Base-by-base conservation (phyloP, 2,329 filamentous ascomycete genomes). In the Neocatenulostroma microsporum region DNA sequence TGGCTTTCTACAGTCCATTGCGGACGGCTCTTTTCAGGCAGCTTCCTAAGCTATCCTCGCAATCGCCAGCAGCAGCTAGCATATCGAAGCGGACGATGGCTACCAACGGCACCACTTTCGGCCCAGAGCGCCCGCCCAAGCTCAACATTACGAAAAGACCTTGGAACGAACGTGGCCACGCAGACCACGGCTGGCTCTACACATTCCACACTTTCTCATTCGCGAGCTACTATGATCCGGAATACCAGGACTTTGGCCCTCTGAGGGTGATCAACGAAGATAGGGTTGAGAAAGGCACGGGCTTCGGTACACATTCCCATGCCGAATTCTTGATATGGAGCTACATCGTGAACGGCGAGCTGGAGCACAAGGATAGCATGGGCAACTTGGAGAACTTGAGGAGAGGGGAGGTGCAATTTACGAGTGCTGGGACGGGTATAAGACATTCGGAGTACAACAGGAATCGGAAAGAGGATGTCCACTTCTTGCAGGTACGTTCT, bases 191-290 rank as follows among this genome's bases (percentile, higher is more conserved):
- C 60, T 94, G 86, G 86, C 74, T 94, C 7, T 82, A 89, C 64
- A 81, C 80, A 6, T 91, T 83, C 65, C 85, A 93, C 67, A 84
- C 80, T 45, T 93, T 94, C 69, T 81, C 75, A 53, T 93, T 94
- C 61, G 84, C 84, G 27, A 70, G 62, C 25, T 80, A 80, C 63
- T 78, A 79, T 60, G 72, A 86, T 55, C 80, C 82, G 2, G 58
- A 62, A 18, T 82, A 78, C 64, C 72, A 72, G 30, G 70, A 74
- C 45, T 93, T 83, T 55, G 86, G 87, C 6, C 74, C 80, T 18
- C 72, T 94, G 30, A 78, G 86, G 39, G 85, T 94, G 25, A 78
- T 94, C 53, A 94, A 94, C 55, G 86, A 94, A 66, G 86, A 94
- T 60, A 80, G 84, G 21, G 85, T 94, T 21, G 74, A 76, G 52